Evolutionary conservation across 495 filamentous ascomycete species (phyloP).

Genomic region (Neurospora hispaniola): DNA sequence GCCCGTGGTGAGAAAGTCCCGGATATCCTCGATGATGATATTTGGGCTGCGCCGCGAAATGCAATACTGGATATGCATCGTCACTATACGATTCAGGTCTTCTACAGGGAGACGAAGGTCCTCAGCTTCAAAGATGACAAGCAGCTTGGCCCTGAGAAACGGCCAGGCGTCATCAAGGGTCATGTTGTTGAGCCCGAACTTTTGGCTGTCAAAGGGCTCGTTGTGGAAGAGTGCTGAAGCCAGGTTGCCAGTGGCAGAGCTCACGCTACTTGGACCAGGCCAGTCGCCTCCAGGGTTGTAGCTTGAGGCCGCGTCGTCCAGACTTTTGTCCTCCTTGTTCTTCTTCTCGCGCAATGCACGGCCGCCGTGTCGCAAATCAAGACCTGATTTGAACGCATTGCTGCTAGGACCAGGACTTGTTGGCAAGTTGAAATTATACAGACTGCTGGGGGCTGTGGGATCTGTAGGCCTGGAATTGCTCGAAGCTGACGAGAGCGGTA

Average conservation of each 20-base stretch:
- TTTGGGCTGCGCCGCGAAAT: constrained; percentile 56
- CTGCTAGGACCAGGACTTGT: constrained; percentile 62
- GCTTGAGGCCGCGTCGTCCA: constrained; percentile 28
- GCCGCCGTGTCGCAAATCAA: constrained; percentile 79
- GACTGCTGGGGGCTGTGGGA: constrained; percentile 69
- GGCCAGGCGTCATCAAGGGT: constrained; percentile 90
- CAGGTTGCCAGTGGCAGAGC: constrained; percentile 25
- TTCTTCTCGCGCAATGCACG: constrained; percentile 80
- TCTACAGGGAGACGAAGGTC: constrained; percentile 83
- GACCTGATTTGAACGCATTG: constrained; percentile 64
- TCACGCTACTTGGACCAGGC: constrained; percentile 42
- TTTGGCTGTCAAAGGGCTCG: constrained; percentile 38
- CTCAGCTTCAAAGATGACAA: constrained; percentile 88
- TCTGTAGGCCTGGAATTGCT: constrained; percentile 84
- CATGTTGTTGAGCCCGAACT: constrained; percentile 71
- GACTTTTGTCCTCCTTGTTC: constrained; percentile 64
- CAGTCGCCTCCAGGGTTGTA: constrained; percentile 33
- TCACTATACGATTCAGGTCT: constrained; percentile 83
- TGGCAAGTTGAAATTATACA: constrained; percentile 63
- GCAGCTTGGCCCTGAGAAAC: constrained; percentile 77
- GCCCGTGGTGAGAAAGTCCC: constrained; percentile 69
- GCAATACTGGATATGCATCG: constrained; percentile 67
- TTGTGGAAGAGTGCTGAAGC: constrained; percentile 29
- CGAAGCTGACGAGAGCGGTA: constrained; percentile 75
- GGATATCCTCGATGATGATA: constrained; percentile 66